phyloP scores from a whole-genome alignment of 2,329 filamentous ascomycete genomes.

The Botrytis byssoidea region DNA sequence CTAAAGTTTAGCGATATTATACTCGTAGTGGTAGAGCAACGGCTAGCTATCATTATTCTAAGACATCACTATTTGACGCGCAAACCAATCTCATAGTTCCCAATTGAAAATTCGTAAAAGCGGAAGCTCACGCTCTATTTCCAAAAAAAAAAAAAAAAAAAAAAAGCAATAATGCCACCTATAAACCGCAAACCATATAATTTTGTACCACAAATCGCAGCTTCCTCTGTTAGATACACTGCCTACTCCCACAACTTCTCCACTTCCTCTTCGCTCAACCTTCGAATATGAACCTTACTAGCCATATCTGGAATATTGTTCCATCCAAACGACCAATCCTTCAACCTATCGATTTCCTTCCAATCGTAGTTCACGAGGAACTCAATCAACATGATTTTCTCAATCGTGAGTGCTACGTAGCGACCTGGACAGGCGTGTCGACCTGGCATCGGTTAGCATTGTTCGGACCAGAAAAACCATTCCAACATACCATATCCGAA shows the following conservation, averaged over 20 bases:
- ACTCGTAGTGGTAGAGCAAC: background rate
- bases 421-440: slow-evolving; percentile 13
- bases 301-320: slow-evolving; percentile 18
- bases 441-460: background rate
- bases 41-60: background rate
- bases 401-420: background rate
- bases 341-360: slow-evolving; percentile 12
- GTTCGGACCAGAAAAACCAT: background rate
- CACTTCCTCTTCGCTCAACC: background rate
- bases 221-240: background rate
- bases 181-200: background rate
- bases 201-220: background rate
- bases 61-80: background rate
- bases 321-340: slow-evolving; percentile 19
- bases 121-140: background rate
- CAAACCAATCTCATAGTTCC: background rate
- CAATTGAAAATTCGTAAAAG: background rate
- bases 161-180: background rate
- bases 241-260: slow-evolving; percentile 1
- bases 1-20: background rate
- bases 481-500: slow-evolving; percentile 16
- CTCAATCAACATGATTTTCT: slow-evolving; percentile 15
- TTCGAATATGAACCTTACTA: slow-evolving; percentile 6
- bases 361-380: slow-evolving; percentile 19
- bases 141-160: background rate